These are phyloP conservation scores for Lycium ferocissimum DNA, from an alignment of 257 asterid species.

Conservation along the genomic window DNA sequence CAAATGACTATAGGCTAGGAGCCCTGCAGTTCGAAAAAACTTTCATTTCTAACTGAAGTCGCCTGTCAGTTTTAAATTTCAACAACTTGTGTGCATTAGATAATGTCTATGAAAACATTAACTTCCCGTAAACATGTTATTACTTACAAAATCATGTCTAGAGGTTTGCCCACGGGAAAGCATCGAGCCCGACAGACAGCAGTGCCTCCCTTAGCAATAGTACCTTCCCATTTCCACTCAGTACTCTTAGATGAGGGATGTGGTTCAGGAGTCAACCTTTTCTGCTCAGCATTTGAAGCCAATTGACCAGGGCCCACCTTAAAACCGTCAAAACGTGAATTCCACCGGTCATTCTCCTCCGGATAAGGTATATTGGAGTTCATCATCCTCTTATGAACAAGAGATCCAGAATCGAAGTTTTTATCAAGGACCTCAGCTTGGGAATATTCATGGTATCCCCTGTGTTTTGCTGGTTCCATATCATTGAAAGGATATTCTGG, in stretches of 20 bases:
- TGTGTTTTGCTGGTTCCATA: slow-evolving; percentile 57
- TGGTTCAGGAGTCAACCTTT: slow-evolving; percentile 57
- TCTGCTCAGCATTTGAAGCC: slow-evolving; percentile 47
- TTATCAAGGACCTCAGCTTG: slow-evolving; percentile 51
- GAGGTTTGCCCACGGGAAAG: slow-evolving; percentile 92
- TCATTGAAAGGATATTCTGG: slow-evolving; percentile 84
- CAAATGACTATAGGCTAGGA: slow-evolving; percentile 10
- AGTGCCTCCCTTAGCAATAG: slow-evolving; percentile 88
- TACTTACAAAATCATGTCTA: slow-evolving; percentile 85
- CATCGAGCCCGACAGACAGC: slow-evolving; percentile 92
- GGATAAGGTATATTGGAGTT: slow-evolving; percentile 49
- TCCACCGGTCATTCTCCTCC: slow-evolving; percentile 58
- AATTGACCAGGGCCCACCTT: slow-evolving; percentile 52
- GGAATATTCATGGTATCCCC: slow-evolving; percentile 47
- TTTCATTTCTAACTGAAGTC: slow-evolving; percentile 19
- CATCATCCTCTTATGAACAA: slow-evolving; percentile 54
- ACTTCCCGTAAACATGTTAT: slow-evolving; percentile 11
- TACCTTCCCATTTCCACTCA: slow-evolving; percentile 99
- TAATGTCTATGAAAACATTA: not conserved
- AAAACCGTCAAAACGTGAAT: slow-evolving; percentile 56
- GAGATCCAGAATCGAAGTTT: slow-evolving; percentile 57
- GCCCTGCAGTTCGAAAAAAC: slow-evolving; percentile 16
- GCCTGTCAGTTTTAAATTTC: not conserved
- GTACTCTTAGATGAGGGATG: slow-evolving; percentile 55
- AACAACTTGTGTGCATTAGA: not conserved